Base-by-base conservation (phyloP, 2,329 filamentous ascomycete genomes). In the Parascedosporium putredinis region DNA sequence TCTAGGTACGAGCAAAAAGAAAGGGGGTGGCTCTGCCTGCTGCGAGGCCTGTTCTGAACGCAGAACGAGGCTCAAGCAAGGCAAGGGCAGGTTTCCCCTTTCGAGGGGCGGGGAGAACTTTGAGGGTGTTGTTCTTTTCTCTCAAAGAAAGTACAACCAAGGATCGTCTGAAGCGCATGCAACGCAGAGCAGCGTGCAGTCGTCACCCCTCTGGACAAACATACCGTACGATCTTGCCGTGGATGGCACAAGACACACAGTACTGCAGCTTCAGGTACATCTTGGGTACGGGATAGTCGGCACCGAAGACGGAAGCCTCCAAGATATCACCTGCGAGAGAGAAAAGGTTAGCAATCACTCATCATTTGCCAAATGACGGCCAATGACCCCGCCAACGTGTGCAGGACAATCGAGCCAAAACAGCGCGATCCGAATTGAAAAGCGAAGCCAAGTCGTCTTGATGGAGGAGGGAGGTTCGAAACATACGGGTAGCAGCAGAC, bases 201-300 rank as follows among this genome's bases (percentile, higher is more conserved):
- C 77, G 75, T 79, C 75, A 73, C 75, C 74, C 73, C 70, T 64
- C 59, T 67, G 67, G 67, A 75, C 71, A 71, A 72, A 82, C 90
- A 75, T 93, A 97, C 91, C 93, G 91, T 76, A 98, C 94, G 74
- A 98, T 98, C 87, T 98, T 98, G 83, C 93, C 93, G 83, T 98
- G 93, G 63, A 98, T 98, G 69, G 93, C 93, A 78, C 93, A 98
- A 75, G 91, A 97, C 70, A 98, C 93, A 75, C 93, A 98, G 88
- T 98, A 98, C 81, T 98, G 93, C 73, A 98, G 86, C 86, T 98
- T 98, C 78, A 98, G 81, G 88, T 98, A 98, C 94, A 98, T 98
- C 88, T 98, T 98, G 77, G 93, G 93, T 68, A 98, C 91, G 64
- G 89, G 90, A 83, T 98, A 98, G 80, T 98, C 93, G 67, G 86